Evolutionary conservation across 2,329 filamentous ascomycete species (phyloP).

Genomic region (Neofusicoccum ribis): DNA sequence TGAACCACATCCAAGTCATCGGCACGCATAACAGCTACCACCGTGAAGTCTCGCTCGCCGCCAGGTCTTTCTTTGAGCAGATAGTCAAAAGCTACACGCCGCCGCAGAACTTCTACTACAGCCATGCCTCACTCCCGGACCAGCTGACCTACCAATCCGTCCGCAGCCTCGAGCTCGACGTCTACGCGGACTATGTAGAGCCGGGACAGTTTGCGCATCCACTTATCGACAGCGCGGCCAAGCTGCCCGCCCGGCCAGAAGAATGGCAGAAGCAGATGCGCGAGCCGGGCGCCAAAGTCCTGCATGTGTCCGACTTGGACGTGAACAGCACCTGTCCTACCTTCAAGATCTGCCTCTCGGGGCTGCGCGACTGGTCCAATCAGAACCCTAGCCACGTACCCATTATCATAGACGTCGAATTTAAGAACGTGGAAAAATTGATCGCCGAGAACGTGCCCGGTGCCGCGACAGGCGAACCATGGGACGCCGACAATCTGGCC

Average conservation of each 20-base stretch:
- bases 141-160: conserved; percentile 50
- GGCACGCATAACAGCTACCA: conserved; percentile 57
- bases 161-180: conserved; percentile 51
- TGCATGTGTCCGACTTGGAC: conserved; percentile 54
- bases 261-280: conserved; percentile 38
- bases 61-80: conserved; percentile 43
- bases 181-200: conserved; percentile 48
- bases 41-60: conserved; percentile 45
- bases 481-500: conserved; percentile 46
- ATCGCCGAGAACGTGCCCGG: conserved; percentile 41
- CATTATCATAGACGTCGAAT: conserved; percentile 52
- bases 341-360: conserved; percentile 45
- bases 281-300: conserved; percentile 50
- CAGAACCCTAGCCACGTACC: conserved; percentile 47
- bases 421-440: conserved; percentile 42
- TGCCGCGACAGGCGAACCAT: conserved; percentile 43
- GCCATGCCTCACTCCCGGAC: conserved; percentile 46
- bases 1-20: conserved; percentile 55
- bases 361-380: conserved; percentile 49
- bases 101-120: conserved; percentile 50
- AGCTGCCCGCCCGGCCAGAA: conserved; percentile 42
- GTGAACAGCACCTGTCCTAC: conserved; percentile 50
- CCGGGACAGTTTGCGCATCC: conserved; percentile 51
- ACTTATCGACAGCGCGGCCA: conserved; percentile 43
- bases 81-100: conserved; percentile 30